Evolutionary conservation across 352 stramenopile genomes (phyloP).

Genomic region (Peronospora tabacina): DNA sequence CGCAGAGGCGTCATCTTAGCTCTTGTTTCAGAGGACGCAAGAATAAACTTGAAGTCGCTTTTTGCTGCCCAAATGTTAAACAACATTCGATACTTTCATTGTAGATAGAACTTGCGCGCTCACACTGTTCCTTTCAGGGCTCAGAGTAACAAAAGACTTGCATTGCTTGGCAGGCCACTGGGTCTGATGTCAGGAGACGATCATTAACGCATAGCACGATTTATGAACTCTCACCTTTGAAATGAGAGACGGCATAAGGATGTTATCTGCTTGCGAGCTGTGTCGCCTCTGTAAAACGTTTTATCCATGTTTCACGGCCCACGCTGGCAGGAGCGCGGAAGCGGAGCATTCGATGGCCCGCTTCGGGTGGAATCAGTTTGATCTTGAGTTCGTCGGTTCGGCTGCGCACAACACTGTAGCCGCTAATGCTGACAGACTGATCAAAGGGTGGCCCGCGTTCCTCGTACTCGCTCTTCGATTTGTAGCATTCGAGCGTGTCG

Average conservation of each 20-base stretch:
- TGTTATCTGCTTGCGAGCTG: constrained; percentile 35
- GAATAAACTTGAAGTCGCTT: constrained; percentile 23
- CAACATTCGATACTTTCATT: no score
- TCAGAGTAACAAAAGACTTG: constrained; percentile 5
- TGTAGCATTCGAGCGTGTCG: constrained; percentile 57
- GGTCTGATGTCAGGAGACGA: constrained; percentile 6
- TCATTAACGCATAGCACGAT: not conserved
- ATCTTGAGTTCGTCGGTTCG: constrained; percentile 77
- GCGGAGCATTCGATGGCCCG: constrained; percentile 52
- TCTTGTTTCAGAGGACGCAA: constrained; percentile 6
- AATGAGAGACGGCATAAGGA: not conserved
- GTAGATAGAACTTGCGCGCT: constrained; percentile 14
- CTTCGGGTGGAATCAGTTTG: constrained; percentile 62
- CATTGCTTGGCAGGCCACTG: constrained; percentile 33
- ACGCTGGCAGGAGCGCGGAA: constrained; percentile 68
- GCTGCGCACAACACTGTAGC: constrained; percentile 61
- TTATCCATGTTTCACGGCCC: constrained; percentile 68
- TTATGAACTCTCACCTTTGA: not conserved
- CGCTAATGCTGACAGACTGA: constrained; percentile 44
- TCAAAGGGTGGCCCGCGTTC: constrained; percentile 50
- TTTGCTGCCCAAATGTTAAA: constrained; percentile 8
- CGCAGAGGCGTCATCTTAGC: constrained; percentile 20
- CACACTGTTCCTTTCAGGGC: constrained; percentile 15
- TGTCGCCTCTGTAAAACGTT: constrained; percentile 61
- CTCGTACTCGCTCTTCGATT: constrained; percentile 67